phyloP scores from a whole-genome alignment of 2,329 filamentous ascomycete genomes.

The Rhynchosporium secalis region DNA sequence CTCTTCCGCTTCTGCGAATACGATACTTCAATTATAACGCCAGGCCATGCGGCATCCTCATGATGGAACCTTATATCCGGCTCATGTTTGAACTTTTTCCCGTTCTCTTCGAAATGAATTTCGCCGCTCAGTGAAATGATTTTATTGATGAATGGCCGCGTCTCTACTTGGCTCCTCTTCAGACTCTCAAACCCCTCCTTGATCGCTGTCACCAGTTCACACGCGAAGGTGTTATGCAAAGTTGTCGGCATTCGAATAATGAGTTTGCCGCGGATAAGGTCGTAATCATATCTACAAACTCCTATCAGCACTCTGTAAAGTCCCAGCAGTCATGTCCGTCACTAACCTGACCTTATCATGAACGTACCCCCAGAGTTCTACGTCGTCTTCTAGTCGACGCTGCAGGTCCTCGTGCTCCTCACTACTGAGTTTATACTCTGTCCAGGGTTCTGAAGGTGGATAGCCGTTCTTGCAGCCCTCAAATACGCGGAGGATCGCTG shows the following conservation, averaged over 20 bases:
- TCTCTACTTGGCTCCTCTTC: constrained; percentile 17
- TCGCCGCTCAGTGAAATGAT: constrained; percentile 24
- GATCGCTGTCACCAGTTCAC: constrained; percentile 21
- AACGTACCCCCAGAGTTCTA: too few relatives aligned
- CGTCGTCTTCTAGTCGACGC: too few relatives aligned
- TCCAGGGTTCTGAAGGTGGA: constrained; percentile 18
- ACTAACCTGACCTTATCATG: constrained; percentile 21
- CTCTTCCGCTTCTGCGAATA: constrained; percentile 24
- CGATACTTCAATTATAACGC: constrained; percentile 25
- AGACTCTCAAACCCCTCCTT: constrained; percentile 16
- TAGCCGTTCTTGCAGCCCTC: constrained; percentile 17
- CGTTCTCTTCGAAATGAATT: constrained; percentile 33
- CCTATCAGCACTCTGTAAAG: background rate
- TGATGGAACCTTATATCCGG: constrained; percentile 27
- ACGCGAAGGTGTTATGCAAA: constrained; percentile 25
- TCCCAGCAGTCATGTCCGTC: constrained; percentile 1
- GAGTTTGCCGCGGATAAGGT: constrained; percentile 16
- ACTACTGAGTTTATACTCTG: constrained; percentile 18
- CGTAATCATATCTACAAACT: constrained; percentile 17
- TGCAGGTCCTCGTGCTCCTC: constrained; percentile 22
- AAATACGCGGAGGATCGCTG: constrained; percentile 22
- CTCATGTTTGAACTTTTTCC: constrained; percentile 21
- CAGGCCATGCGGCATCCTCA: constrained; percentile 24
- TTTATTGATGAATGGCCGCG: constrained; percentile 23
- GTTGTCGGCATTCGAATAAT: constrained; percentile 29